Evolutionary conservation across 2,329 filamentous ascomycete species (phyloP), one percentile per base, ranked within the genome.

Genomic region (Fusarium cicatricum): DNA sequence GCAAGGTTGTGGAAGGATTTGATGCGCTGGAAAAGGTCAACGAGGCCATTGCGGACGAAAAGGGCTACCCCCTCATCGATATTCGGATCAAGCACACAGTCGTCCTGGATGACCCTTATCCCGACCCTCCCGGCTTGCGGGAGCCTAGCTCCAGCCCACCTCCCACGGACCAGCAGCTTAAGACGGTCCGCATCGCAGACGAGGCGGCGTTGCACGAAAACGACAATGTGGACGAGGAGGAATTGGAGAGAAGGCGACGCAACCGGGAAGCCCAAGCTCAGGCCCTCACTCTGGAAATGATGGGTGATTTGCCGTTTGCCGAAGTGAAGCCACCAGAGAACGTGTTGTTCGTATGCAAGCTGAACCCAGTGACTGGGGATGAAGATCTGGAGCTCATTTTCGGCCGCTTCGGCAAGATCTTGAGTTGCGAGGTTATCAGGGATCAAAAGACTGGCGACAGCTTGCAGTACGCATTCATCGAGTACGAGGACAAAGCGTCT

Each of bases 291-390:
- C 82, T 99, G 41, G 95, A 99, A 78, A 96, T 99, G 88, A 95
- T 99, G 76, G 95, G 95, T 37, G 95, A 99, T 73, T 80, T 99
- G 54, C 95, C 95, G 5, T 99, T 97, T 74, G 95, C 95, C 55
- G 95, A 99, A 76, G 93, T 99, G 67, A 96, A 94, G 68, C 95
- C 95, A 5, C 95, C 95, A 0, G 95, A 99, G 77, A 98, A 99
- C 74, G 88, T 99, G 12, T 82, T 99, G 2, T 99, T 99, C 72
- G 93, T 99, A 37, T 99, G 95, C 88, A 99, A 99, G 74, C 82
- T 99, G 37, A 99, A 99, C 68, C 95, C 95, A 0, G 92, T 99
- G 40, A 99, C 95, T 10, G 90, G 91, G 70, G 94, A 97, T 70
- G 90, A 96, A 70, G 95, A 99, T 72, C 81, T 99, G 40, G 90